Evolutionary conservation across 2,329 filamentous ascomycete genomes (phyloP).

Genomic region (Chaetothyriales sp.): DNA sequence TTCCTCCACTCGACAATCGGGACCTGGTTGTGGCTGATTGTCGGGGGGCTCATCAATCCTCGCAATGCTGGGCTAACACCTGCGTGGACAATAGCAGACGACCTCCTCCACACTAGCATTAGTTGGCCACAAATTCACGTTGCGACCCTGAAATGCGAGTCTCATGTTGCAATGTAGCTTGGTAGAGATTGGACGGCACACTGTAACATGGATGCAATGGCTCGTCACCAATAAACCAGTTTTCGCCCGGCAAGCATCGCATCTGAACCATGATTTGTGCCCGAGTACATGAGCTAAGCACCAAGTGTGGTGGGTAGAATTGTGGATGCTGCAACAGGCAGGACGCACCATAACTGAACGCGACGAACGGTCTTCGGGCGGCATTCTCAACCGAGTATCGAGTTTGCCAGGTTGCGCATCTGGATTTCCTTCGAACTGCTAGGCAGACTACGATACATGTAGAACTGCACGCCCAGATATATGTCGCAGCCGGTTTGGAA

Average conservation of each 20-base stretch:
- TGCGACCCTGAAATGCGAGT: not conserved
- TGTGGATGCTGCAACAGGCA: not conserved
- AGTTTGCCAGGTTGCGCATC: constrained; percentile 8
- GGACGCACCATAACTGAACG: not conserved
- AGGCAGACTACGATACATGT: constrained; percentile 28
- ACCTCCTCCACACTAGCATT: not conserved
- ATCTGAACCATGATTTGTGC: not conserved
- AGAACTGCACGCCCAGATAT: constrained; percentile 36
- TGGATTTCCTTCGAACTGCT: constrained; percentile 6
- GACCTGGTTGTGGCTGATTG: not conserved
- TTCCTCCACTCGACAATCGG: not conserved
- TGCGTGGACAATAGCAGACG: not conserved
- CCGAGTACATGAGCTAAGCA: not conserved
- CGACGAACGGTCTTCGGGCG: too few relatives aligned
- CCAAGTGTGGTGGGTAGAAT: not conserved
- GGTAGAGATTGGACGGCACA: not conserved
- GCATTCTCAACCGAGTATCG: not conserved
- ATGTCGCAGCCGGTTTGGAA: constrained; percentile 36
- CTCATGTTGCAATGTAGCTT: not conserved
- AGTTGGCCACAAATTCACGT: not conserved
- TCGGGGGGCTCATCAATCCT: not conserved
- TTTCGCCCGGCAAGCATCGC: not conserved
- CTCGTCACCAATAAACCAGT: not conserved
- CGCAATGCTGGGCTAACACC: not conserved
- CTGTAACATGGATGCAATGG: not conserved